Conservation (phyloP, 495 filamentous ascomycete genomes). For the Lophiostoma macrostomum region DNA sequence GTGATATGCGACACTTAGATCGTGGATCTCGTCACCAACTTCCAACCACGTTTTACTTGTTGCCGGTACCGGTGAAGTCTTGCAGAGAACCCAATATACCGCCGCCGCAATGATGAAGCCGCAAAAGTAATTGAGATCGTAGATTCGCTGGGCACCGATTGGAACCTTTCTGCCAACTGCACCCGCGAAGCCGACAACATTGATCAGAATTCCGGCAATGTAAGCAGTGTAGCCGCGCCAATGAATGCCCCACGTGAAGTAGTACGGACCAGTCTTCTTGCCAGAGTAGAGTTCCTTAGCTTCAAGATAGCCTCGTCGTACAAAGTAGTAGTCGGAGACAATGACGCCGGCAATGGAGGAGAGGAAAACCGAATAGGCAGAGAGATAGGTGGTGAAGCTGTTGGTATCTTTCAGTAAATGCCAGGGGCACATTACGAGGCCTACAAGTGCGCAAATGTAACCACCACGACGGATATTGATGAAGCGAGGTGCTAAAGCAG, state of each 20-base stretch:
- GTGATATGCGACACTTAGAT: conserved; percentile 46
- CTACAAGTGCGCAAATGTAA: conserved; percentile 80
- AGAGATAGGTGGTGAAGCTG: conserved; percentile 92
- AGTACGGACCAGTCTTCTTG: conserved; percentile 65
- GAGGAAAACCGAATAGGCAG: conserved; percentile 92
- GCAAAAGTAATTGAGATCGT: conserved; percentile 85
- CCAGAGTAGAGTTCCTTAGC: conserved; percentile 77
- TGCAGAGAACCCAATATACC: conserved; percentile 69
- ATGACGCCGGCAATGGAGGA: conserved; percentile 91
- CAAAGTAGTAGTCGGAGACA: conserved; percentile 84
- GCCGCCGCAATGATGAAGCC: conserved; percentile 69
- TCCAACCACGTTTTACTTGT: conserved; percentile 77
- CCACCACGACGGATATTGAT: conserved; percentile 88
- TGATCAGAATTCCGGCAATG: conserved; percentile 81
- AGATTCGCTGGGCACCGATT: conserved; percentile 79
- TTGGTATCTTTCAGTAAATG: conserved; percentile 74
- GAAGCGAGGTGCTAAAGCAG: conserved; percentile 80
- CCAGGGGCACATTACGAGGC: conserved; percentile 88
- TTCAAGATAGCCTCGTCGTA: conserved; percentile 78
- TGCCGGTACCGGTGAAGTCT: conserved; percentile 68
- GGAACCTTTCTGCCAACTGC: conserved; percentile 71
- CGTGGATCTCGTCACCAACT: conserved; percentile 58
- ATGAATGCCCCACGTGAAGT: conserved; percentile 68
- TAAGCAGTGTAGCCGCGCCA: conserved; percentile 84
- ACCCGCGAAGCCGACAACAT: conserved; percentile 87